Evolutionary conservation across 208 protist genomes (phyloP).

Genomic region (Trypanosoma conorhini): DNA sequence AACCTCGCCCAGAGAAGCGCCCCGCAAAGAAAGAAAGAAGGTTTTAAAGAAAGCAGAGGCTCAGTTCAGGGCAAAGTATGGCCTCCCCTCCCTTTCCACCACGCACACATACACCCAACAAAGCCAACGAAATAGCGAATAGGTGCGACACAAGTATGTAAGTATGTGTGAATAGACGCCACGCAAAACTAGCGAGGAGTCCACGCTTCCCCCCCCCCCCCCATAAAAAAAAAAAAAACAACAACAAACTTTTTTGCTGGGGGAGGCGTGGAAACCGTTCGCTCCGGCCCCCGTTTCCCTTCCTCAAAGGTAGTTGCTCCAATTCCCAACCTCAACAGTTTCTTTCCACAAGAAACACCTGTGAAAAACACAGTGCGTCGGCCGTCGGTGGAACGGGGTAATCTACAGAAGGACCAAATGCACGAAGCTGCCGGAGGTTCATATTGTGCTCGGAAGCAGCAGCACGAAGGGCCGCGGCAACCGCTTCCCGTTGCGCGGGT

Average conservation of each 20-base stretch:
- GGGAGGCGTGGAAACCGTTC: not conserved
- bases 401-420: constrained; percentile 70
- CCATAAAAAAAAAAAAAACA: not conserved
- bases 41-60: not conserved
- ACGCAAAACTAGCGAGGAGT: too few species aligned
- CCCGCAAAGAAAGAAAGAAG: not conserved
- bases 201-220: not conserved
- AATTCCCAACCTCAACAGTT: not conserved
- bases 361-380: constrained; percentile 59
- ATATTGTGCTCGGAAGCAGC: constrained; percentile 50
- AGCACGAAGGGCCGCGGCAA: constrained; percentile 43
- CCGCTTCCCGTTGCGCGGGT: constrained; percentile 26
- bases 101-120: not conserved
- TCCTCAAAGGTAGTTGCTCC: not conserved
- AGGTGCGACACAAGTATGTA: too few species aligned
- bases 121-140: too few species aligned
- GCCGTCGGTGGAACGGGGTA: constrained; percentile 57
- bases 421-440: constrained; percentile 52
- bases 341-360: constrained; percentile 53
- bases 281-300: not conserved
- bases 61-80: not conserved
- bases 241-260: not conserved
- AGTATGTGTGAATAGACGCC: too few species aligned
- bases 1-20: not conserved
- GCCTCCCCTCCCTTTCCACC: not conserved